These are phyloP conservation scores for Hypoxylon lienhwacheense DNA, from an alignment of 495 filamentous ascomycete genomes.

Conservation along the genomic window DNA sequence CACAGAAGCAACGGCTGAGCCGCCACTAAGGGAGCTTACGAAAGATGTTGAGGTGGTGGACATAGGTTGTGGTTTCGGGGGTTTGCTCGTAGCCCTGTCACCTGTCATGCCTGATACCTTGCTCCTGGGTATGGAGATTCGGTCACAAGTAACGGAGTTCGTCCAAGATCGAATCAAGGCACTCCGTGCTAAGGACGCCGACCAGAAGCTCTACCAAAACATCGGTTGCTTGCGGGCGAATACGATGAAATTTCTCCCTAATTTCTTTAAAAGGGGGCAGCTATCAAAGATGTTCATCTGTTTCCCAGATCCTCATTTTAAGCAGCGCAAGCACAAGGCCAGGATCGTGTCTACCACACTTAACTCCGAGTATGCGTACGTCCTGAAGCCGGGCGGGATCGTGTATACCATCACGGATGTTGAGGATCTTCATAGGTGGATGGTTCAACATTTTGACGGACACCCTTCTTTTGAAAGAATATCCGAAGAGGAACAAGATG, in stretches of 20 bases:
- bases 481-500: conserved; percentile 64
- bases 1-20: conserved; percentile 18
- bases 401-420: conserved; percentile 98
- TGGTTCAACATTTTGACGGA: conserved; percentile 78
- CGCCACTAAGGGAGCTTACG: conserved; percentile 47
- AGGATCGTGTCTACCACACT: conserved; percentile 87
- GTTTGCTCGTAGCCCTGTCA: conserved; percentile 81
- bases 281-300: conserved; percentile 92
- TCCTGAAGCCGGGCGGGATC: conserved; percentile 76
- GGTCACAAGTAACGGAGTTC: conserved; percentile 82
- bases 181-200: conserved; percentile 66
- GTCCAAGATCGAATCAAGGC: conserved; percentile 83
- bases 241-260: conserved; percentile 97
- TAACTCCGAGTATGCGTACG: conserved; percentile 91
- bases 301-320: conserved; percentile 98
- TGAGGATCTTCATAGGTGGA: conserved; percentile 90
- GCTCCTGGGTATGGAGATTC: conserved; percentile 90
- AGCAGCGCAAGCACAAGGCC: conserved; percentile 94
- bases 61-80: conserved; percentile 96
- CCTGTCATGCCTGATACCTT: conserved; percentile 79
- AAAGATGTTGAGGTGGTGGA: conserved; percentile 89
- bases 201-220: conserved; percentile 73
- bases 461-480: conserved; percentile 70
- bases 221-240: conserved; percentile 85
- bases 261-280: conserved; percentile 80